phyloP scores from a whole-genome alignment of 1,139 yeast species.

The Magnusiomyces paraingens region DNA sequence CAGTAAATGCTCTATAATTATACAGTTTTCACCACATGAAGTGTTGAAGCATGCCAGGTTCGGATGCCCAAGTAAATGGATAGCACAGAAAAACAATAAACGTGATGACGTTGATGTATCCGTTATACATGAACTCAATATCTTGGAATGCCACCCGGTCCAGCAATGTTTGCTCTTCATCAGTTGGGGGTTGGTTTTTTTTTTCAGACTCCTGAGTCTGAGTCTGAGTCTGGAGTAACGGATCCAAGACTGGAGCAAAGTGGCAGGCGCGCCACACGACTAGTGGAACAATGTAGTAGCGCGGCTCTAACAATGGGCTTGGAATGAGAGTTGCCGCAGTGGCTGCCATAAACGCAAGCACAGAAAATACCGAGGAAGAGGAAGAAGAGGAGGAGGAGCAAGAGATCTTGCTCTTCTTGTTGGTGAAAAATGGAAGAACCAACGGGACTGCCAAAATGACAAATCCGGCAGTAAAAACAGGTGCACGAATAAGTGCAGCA shows the following conservation, averaged over 20 bases:
- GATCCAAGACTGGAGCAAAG: conserved; percentile 23
- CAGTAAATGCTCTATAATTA: background rate
- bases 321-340: conserved; percentile 63
- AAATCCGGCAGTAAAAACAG: background rate
- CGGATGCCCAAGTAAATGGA: conserved; percentile 65
- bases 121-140: conserved; percentile 57
- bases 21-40: conserved; percentile 73
- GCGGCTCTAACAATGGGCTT: conserved; percentile 87
- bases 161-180: background rate
- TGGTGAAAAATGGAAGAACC: background rate
- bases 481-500: conserved; percentile 9
- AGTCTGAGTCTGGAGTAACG: background rate
- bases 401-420: background rate
- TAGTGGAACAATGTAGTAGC: conserved; percentile 82
- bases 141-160: background rate
- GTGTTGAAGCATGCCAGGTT: conserved; percentile 55
- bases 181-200: conserved; percentile 31
- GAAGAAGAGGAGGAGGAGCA: conserved; percentile 5
- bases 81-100: conserved; percentile 51
- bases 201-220: background rate
- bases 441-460: background rate
- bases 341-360: conserved; percentile 31
- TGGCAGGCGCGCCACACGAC: conserved; percentile 54
- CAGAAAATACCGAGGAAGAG: conserved; percentile 6
- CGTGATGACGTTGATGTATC: conserved; percentile 47